Evolutionary conservation across 495 filamentous ascomycete genomes (phyloP).

Genomic region (Neurospora sp.): DNA sequence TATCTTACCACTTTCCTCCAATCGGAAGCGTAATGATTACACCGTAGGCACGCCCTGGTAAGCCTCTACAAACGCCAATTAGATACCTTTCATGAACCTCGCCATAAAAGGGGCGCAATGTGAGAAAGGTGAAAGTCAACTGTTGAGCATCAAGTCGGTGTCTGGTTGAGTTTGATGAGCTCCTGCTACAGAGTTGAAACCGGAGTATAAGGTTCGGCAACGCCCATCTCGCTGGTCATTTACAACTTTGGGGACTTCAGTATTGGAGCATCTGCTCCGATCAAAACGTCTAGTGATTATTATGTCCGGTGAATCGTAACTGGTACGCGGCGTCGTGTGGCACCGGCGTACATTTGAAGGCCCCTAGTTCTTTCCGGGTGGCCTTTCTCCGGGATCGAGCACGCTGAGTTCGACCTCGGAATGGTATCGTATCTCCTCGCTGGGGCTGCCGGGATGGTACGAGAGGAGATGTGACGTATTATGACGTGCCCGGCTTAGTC

Average conservation of each 20-base stretch:
- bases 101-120: background rate
- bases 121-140: background rate
- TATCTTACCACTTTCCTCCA: background rate
- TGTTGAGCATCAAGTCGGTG: background rate
- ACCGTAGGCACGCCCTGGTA: background rate
- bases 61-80: background rate
- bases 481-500: conserved; percentile 38
- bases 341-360: background rate
- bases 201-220: background rate
- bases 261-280: background rate
- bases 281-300: background rate
- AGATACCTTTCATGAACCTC: background rate
- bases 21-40: background rate
- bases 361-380: background rate
- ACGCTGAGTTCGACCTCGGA: background rate
- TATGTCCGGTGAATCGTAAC: background rate
- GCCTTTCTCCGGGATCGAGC: background rate
- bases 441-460: background rate
- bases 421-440: background rate
- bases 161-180: background rate
- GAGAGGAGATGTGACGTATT: background rate
- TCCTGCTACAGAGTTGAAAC: background rate
- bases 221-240: background rate
- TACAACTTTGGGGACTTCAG: background rate
- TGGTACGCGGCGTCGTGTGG: background rate